These are phyloP conservation scores for Chamaenerion angustifolium DNA, from an alignment of 345 rosid genomes.

Conservation along the genomic window DNA sequence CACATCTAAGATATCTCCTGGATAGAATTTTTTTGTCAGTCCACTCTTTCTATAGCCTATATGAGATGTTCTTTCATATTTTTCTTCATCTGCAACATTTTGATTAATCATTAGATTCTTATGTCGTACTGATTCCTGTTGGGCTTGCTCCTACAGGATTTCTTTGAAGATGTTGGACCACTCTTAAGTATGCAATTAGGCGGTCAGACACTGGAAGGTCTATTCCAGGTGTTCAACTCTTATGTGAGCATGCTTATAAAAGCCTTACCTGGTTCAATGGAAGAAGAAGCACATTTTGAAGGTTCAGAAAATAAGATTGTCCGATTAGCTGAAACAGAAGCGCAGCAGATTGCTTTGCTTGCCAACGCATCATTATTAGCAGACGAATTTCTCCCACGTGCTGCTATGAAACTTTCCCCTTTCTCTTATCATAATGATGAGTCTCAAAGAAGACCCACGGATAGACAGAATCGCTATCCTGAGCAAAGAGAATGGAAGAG, in stretches of 20 bases:
- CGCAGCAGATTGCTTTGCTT: slow-evolving; percentile 87
- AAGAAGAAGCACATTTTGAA: slow-evolving; percentile 81
- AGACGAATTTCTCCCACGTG: slow-evolving; percentile 95
- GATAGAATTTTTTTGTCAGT: too few species aligned
- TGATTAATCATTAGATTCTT: slow-evolving; percentile 1
- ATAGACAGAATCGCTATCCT: slow-evolving; percentile 92
- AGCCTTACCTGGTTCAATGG: slow-evolving; percentile 94
- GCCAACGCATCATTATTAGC: slow-evolving; percentile 96
- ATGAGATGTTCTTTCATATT: not conserved
- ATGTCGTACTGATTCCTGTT: not conserved
- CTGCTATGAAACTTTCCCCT: slow-evolving; percentile 88
- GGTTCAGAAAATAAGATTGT: slow-evolving; percentile 72
- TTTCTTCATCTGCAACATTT: not conserved
- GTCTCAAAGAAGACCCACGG: slow-evolving; percentile 47
- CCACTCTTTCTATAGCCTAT: too few species aligned
- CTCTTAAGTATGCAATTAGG: slow-evolving; percentile 97
- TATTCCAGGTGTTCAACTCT: slow-evolving; percentile 87
- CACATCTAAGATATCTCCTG: too few species aligned
- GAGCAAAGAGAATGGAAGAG: slow-evolving; percentile 99
- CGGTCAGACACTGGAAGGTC: slow-evolving; percentile 81
- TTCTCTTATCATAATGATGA: slow-evolving; percentile 47
- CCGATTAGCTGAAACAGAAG: slow-evolving; percentile 87
- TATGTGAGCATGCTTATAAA: slow-evolving; percentile 72
- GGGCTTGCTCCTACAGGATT: slow-evolving; percentile 42
- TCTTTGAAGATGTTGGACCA: slow-evolving; percentile 98